Evolutionary conservation across 495 filamentous ascomycete genomes (phyloP), one percentile per base, ranked within the genome.

Genomic region (Penicillium paradoxum): DNA sequence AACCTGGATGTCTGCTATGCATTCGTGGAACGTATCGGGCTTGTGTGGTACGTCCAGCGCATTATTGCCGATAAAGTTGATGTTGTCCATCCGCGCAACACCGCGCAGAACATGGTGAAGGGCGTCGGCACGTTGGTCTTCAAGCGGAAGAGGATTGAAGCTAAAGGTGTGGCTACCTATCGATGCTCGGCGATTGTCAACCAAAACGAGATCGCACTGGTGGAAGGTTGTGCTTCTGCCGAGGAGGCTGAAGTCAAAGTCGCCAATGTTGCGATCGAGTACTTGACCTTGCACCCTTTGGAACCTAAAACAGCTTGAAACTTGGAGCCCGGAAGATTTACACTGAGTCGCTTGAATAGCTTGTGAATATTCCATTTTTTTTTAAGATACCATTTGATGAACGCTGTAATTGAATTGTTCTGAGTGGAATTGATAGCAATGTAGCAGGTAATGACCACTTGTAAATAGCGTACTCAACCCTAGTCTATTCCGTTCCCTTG

Each of bases 81-180:
- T 45, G 68, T 84, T n/a, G 55, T 80, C 49, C 88, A 95, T 69
- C 92, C 92, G 0, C 86, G 87, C 60, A 85, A 89, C 57, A 76
- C 80, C 43, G 65, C 92, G 11, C 85, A 86, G 15, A 61, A 74
- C 37, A 53, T 86, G 15, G 80, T 81, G 0, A 78, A 74, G 32
- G 33, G 47, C 0, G 46, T 22, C 1, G 53, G 58, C 0, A 50
- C 17, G 52, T 58, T 62, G 9, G 19, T 42, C 0, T 68, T 71
- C 33, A 60, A 49, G 36, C 42, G 44, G 19, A 52, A 57, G 45
- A 50, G 45, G 19, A 36, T 54, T 27, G 51, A 50, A 44, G 41
- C 44, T 34, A 46, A 41, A 24, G 48, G 39, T 2, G 30, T 15
- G 15, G 38, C 33, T 32, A 48, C 52, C 2, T 47, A 48, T 36